phyloP scores from a whole-genome alignment of 2,329 filamentous ascomycete genomes.

The Aspergillus oerlinghausenensis region DNA sequence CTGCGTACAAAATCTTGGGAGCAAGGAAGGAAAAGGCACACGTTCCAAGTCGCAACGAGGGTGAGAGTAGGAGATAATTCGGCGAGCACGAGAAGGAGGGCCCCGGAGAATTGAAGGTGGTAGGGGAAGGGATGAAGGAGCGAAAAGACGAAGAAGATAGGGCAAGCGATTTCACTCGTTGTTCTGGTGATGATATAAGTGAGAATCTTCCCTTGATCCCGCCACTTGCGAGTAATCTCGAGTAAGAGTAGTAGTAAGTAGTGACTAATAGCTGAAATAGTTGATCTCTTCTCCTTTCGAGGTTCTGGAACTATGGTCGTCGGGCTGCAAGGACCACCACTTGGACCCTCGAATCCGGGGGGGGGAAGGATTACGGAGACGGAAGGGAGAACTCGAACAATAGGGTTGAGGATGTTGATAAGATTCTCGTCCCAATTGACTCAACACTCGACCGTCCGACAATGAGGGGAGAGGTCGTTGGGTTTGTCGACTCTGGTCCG shows the following conservation, averaged over 20 bases:
- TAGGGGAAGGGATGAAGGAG: constrained; percentile 7
- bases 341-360: background rate
- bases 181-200: background rate
- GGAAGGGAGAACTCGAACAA: background rate
- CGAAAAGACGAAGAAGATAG: background rate
- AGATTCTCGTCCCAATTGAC: background rate
- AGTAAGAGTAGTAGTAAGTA: background rate
- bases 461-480: background rate
- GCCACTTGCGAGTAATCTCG: background rate
- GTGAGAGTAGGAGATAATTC: constrained; percentile 1
- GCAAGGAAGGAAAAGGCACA: constrained; percentile 9
- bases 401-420: background rate
- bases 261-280: background rate
- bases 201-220: background rate
- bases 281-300: background rate
- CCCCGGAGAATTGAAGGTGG: constrained; percentile 12
- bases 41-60: constrained; percentile 14
- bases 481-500: background rate
- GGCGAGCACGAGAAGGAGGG: constrained; percentile 14
- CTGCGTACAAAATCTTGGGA: background rate
- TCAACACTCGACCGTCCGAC: background rate
- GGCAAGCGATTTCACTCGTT: background rate
- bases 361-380: background rate
- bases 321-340: background rate
- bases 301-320: background rate